Evolutionary conservation across 2,329 filamentous ascomycete genomes (phyloP), one percentile per base, ranked within the genome.

Genomic region (Helotiales sp.): DNA sequence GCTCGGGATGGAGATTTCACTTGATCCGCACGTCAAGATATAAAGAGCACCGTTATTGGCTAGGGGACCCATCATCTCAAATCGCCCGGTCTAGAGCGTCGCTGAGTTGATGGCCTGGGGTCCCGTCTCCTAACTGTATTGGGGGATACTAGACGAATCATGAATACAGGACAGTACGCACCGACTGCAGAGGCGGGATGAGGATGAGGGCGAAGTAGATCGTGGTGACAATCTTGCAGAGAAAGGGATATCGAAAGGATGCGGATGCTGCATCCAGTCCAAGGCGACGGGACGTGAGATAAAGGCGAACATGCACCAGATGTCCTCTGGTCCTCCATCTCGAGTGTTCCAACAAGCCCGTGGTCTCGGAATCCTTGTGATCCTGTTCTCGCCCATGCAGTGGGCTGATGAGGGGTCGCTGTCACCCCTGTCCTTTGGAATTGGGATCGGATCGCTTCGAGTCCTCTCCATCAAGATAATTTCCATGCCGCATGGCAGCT

Each of bases 1-100:
- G 31, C 31, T 48, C 46, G 46, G 27, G 46, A 31, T 31, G 46
- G 46, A 17, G 38, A 8, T 12, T 3, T 7, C 31, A 34, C n/a
- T n/a, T n/a, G n/a, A n/a, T n/a, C n/a, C n/a, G n/a, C n/a, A n/a
- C n/a, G n/a, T n/a, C n/a, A n/a, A n/a, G n/a, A n/a, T n/a, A n/a
- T n/a, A n/a, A n/a, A n/a, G n/a, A n/a, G n/a, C n/a, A n/a, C n/a
- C n/a, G n/a, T n/a, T n/a, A n/a, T n/a, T n/a, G n/a, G n/a, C n/a
- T n/a, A n/a, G n/a, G n/a, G n/a, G 46, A 48, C 19, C n/a, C 27
- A 31, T 15, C 46, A 33, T 19, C 27, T 30, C 25, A 24, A 33
- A 48, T 48, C 25, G 46, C 25, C 46, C 13, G 46, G 46, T 48
- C 46, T 48, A 48, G 46, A 48, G 31, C 46, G 31, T 48, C 10